Evolutionary conservation across 768 basidiomycete genomes (phyloP).

Genomic region (Candolleomyces eurysporus): DNA sequence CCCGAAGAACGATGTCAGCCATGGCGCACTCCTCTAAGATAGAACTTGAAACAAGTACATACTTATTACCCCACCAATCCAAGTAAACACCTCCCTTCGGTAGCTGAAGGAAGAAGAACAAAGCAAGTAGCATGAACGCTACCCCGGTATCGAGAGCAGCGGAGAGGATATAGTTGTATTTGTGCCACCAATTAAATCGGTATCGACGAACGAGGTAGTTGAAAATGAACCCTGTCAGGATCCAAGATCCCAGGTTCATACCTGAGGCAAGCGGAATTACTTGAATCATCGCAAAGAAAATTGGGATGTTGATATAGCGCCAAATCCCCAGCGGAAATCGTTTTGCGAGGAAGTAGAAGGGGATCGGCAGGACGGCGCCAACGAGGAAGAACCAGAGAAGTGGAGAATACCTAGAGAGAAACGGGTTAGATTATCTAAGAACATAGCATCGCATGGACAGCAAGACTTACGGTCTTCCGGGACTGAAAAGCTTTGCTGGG

Average conservation of each 20-base stretch:
- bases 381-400: slow-evolving; percentile 74
- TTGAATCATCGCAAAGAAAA: slow-evolving; percentile 69
- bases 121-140: slow-evolving; percentile 50
- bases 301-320: slow-evolving; percentile 86
- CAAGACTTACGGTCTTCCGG: slow-evolving; percentile 37
- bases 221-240: slow-evolving; percentile 81
- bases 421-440: no score
- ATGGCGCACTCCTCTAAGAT: no score
- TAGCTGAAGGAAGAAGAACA: slow-evolving; percentile 60
- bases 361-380: slow-evolving; percentile 74
- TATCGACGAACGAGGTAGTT: slow-evolving; percentile 76
- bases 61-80: slow-evolving; percentile 61
- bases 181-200: slow-evolving; percentile 79
- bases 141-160: slow-evolving; percentile 71
- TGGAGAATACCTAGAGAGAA: slow-evolving; percentile 25
- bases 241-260: slow-evolving; percentile 85
- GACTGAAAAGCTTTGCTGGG: slow-evolving; percentile 22
- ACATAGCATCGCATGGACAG: no score
- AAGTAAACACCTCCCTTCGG: slow-evolving; percentile 59
- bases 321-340: slow-evolving; percentile 78
- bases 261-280: slow-evolving; percentile 82
- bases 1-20: no score
- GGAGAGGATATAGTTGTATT: slow-evolving; percentile 89
- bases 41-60: no score
- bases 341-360: slow-evolving; percentile 79